A percentile compares a stretch with the other conserved stretches of the same genome.
phyloP scores from a whole-genome alignment of 1,139 yeast species.

The Magnusiomyces tetraspermus region DNA sequence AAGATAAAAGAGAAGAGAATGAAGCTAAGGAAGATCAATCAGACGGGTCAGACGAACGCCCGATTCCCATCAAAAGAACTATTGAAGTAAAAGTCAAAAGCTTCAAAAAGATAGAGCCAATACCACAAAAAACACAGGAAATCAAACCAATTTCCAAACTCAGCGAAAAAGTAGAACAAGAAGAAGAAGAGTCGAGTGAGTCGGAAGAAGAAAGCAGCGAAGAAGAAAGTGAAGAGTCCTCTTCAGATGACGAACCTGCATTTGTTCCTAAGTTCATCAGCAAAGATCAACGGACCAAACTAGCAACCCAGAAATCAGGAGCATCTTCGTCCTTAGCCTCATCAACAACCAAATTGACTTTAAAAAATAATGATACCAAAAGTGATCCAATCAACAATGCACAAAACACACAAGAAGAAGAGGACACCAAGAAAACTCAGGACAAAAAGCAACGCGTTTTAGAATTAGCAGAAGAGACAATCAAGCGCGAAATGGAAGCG shows the following conservation, averaged over 20 bases:
- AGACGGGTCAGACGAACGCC: neutral
- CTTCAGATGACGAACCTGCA: slow-evolving; percentile 12
- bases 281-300: neutral
- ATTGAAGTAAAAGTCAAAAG: slow-evolving; percentile 1
- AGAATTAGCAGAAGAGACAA: slow-evolving; percentile 26
- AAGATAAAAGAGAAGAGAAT: slow-evolving; percentile 14
- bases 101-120: neutral
- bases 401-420: neutral
- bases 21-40: slow-evolving; percentile 14
- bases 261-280: slow-evolving; percentile 10
- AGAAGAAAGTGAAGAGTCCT: slow-evolving; percentile 5
- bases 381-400: neutral
- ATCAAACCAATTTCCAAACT: neutral
- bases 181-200: slow-evolving; percentile 14
- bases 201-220: slow-evolving; percentile 13
- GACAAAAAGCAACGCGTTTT: slow-evolving; percentile 26
- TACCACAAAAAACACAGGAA: neutral
- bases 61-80: neutral
- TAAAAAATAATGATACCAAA: too few relatives aligned
- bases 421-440: neutral
- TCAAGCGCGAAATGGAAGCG: slow-evolving; percentile 21
- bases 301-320: neutral
- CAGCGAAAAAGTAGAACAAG: neutral
- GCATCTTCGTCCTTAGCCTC: neutral
- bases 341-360: neutral